phyloP scores from a whole-genome alignment of 352 stramenopile species.

The Phytophthora citricola region DNA sequence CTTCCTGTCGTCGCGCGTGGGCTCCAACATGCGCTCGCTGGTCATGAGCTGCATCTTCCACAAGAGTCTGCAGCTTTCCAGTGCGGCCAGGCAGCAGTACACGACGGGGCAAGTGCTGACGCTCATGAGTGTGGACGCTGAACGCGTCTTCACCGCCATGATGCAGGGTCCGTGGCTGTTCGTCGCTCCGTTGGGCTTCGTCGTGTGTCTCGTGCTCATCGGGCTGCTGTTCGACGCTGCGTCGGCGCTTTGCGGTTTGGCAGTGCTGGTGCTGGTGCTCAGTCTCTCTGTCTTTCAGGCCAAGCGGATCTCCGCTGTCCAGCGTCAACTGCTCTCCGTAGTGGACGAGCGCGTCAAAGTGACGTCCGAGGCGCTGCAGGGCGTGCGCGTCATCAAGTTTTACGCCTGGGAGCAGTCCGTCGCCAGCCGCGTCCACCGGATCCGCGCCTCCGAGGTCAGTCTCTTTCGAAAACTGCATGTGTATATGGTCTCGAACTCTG shows the following conservation, averaged over 20 bases:
- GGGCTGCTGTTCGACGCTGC: conserved; percentile 27
- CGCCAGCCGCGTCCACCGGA: conserved; percentile 40
- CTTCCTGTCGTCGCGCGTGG: conserved; percentile 35
- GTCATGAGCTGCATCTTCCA: conserved; percentile 41
- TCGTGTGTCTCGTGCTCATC: conserved; percentile 34
- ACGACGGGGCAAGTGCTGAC: conserved; percentile 43
- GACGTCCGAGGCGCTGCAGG: conserved; percentile 91
- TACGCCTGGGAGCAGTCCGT: conserved; percentile 78
- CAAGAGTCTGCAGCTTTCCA: conserved; percentile 69
- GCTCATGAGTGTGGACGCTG: conserved; percentile 40
- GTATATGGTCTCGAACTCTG: conserved; percentile 60
- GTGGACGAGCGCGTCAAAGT: conserved; percentile 89
- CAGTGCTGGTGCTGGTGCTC: conserved; percentile 26
- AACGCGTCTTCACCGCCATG: conserved; percentile 35
- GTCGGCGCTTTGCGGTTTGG: conserved; percentile 18
- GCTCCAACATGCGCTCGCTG: conserved; percentile 37
- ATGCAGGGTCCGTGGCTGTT: conserved; percentile 35
- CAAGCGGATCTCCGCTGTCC: conserved; percentile 9
- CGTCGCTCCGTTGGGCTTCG: conserved; percentile 26
- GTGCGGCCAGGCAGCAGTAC: conserved; percentile 33
- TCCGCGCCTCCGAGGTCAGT: conserved; percentile 49
- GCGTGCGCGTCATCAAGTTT: conserved; percentile 90
- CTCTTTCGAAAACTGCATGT: conserved; percentile 60
- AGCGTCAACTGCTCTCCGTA: conserved; percentile 25
- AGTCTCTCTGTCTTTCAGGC: conserved; percentile 14